These are phyloP conservation scores for Gastrolobium villosum DNA, from an alignment of 306 rosid species.

Conservation along the genomic window DNA sequence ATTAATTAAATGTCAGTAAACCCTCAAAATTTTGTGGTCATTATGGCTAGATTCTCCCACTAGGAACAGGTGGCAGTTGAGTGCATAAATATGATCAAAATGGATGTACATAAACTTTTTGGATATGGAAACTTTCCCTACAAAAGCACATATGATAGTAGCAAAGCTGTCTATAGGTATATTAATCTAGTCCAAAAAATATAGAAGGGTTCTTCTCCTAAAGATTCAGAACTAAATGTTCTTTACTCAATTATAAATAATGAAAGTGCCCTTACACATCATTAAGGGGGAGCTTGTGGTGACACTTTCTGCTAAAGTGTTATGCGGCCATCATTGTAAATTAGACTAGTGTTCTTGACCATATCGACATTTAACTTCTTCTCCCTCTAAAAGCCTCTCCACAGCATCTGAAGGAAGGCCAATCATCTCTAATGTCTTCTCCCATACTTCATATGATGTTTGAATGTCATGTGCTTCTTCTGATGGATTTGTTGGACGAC, in stretches of 20 bases:
- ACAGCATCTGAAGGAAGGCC: constrained; percentile 85
- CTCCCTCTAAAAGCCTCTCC: constrained; percentile 87
- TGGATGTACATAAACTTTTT: constrained; percentile 22
- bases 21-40: not conserved
- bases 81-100: constrained; percentile 28
- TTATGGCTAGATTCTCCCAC: constrained; percentile 23
- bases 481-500: constrained; percentile 88
- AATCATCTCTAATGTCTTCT: constrained; percentile 86
- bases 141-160: not conserved
- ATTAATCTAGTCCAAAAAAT: not conserved
- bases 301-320: not conserved
- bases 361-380: constrained; percentile 69
- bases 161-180: constrained; percentile 1
- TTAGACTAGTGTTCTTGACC: constrained; percentile 58
- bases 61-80: constrained; percentile 7
- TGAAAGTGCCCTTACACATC: constrained; percentile 28
- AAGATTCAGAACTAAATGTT: constrained; percentile 28
- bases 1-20: constrained; percentile 15
- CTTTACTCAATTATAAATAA: constrained; percentile 32
- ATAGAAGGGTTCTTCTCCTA: not conserved
- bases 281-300: constrained; percentile 20
- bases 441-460: constrained; percentile 80
- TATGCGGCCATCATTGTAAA: constrained; percentile 19
- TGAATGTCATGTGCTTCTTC: constrained; percentile 86
- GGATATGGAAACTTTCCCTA: constrained; percentile 38